Evolutionary conservation across 2,329 filamentous ascomycete genomes (phyloP).

Genomic region (Neonectria magnoliae): DNA sequence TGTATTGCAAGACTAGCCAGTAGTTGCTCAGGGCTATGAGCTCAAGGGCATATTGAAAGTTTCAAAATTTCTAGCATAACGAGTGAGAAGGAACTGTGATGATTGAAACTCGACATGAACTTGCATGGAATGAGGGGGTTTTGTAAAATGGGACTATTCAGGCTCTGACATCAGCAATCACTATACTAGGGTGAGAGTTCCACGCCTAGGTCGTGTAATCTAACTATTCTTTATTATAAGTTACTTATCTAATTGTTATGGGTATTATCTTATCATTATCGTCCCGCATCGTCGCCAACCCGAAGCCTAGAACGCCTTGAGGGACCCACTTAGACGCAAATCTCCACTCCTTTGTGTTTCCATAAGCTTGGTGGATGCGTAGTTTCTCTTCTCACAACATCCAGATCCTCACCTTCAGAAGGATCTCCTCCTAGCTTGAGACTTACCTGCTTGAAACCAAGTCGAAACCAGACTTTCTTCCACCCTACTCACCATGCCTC

Average conservation of each 20-base stretch:
- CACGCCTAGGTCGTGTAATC: not conserved
- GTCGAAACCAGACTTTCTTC: no score
- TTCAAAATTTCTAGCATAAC: no score
- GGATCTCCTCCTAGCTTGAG: no score
- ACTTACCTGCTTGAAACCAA: not conserved
- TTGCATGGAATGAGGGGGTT: no score
- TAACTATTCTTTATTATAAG: not conserved
- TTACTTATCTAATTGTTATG: not conserved
- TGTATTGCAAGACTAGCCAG: not conserved
- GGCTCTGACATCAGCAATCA: no score
- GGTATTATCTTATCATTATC: not conserved
- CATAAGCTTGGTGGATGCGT: not conserved
- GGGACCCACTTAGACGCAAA: not conserved
- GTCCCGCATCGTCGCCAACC: not conserved
- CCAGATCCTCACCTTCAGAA: not conserved
- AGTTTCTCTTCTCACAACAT: not conserved
- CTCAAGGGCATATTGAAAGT: not conserved
- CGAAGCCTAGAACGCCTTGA: not conserved
- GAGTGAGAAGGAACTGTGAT: no score
- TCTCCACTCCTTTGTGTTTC: not conserved
- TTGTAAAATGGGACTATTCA: no score
- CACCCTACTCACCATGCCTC: conserved; percentile 2
- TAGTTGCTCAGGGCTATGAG: not conserved
- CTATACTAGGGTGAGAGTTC: no score
- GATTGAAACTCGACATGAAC: no score